Base-by-base conservation (phyloP, 1,284 basidiomycete genomes). In the Hymenochaete sp. region DNA sequence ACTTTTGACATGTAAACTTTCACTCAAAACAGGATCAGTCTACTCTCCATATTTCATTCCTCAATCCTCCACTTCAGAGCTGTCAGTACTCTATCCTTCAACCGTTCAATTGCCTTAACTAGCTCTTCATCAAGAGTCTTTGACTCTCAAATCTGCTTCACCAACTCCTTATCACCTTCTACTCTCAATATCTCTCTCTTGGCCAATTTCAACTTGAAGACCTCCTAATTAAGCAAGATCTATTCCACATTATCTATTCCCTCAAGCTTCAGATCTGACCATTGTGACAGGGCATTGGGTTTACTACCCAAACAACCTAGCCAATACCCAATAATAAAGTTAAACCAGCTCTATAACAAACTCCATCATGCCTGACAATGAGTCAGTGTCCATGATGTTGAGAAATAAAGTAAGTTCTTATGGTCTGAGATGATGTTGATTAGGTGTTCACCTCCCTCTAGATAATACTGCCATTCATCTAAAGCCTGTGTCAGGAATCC, bases 281-380 rank as follows among this genome's bases (percentile, higher is more conserved):
- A 37, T n/a, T 62, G 38, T 0, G 67, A 72, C 1, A 77, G 56
- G 0, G 64, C 55, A 49, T 76, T 68, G 0, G 67, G 52, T 25
- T 62, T 59, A 0, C 47, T 48, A 31, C 62, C 64, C 4, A 49
- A 25, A 8, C 52, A 53, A 0, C 72, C 69, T 0, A 69, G 65
- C 3, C 57, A 53, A 46, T 73, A 67, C 0, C 55, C 36, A 1
- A 76, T 56, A 0, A 40, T 44, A 49, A 67, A 68, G 35, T 68
- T 47, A 50, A 60, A 72, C 4, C 60, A 32, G 0, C 60, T 38
- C 0, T 76, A 53, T 16, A 57, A 44, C 0, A 62, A 43, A 0
- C 54, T 53, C 72, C 70, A 77, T 3, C 65, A 48, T 0, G 64
- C 66, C 53, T 75, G 69, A n/a, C n/a, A n/a, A n/a, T n/a, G n/a